Evolutionary conservation across 2,329 filamentous ascomycete species (phyloP).

Genomic region (Hymenoscyphus scutula): DNA sequence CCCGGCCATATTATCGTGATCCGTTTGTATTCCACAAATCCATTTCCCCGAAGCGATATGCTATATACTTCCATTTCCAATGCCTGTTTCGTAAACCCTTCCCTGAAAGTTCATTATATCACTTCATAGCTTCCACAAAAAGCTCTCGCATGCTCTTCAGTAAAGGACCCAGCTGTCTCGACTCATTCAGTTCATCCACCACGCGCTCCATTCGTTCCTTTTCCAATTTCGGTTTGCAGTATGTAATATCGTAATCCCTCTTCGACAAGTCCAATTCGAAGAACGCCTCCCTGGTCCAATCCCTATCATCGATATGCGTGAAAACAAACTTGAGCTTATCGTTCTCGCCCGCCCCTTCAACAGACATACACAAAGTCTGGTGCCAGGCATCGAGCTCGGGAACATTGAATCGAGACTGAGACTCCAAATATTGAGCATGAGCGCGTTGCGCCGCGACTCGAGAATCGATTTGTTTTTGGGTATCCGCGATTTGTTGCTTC

Average conservation of each 20-base stretch:
- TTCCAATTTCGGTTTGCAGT: constrained; percentile 79
- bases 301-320: constrained; percentile 78
- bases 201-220: constrained; percentile 73
- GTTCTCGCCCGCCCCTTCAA: constrained; percentile 82
- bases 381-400: constrained; percentile 97
- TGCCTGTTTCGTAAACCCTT: background rate
- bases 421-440: constrained; percentile 72
- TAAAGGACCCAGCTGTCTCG: constrained; percentile 66
- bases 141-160: constrained; percentile 81
- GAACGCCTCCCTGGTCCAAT: constrained; percentile 87
- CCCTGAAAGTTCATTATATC: background rate
- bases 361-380: constrained; percentile 79
- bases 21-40: background rate
- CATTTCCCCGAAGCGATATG: background rate
- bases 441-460: constrained; percentile 69
- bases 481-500: constrained; percentile 60
- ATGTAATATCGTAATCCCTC: constrained; percentile 80
- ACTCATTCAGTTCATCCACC: constrained; percentile 78
- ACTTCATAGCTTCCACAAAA: constrained; percentile 64
- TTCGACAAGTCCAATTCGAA: constrained; percentile 84
- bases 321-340: constrained; percentile 90
- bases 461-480: constrained; percentile 67
- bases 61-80: background rate
- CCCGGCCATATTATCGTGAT: background rate
- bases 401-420: constrained; percentile 82